phyloP scores from a whole-genome alignment of 2,329 filamentous ascomycete species.

The Hypomyces rosellus region DNA sequence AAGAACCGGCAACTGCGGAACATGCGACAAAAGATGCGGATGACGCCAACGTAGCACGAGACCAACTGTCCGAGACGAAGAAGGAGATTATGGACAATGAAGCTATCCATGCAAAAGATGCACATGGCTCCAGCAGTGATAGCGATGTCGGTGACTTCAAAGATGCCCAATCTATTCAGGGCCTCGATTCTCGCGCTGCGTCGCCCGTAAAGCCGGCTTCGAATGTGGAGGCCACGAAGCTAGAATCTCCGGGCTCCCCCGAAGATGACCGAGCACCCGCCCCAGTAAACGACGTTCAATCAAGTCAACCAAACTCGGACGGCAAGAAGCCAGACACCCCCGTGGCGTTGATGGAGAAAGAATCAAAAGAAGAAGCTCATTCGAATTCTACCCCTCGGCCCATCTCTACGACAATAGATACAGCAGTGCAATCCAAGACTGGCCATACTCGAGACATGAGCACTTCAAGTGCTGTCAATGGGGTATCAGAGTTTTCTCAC shows the following conservation, averaged over 20 bases:
- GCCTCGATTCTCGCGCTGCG: background rate
- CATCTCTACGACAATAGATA: background rate
- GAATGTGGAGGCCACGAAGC: conserved; percentile 6
- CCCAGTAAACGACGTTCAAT: background rate
- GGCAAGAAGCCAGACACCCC: conserved; percentile 1
- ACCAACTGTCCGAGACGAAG: background rate
- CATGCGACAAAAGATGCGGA: conserved; percentile 7
- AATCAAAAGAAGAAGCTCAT: background rate
- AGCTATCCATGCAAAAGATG: background rate
- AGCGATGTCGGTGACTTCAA: conserved; percentile 33
- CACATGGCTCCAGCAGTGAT: conserved; percentile 22
- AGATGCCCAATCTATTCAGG: conserved; percentile 28
- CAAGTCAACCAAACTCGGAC: background rate
- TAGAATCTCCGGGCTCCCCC: conserved; percentile 11
- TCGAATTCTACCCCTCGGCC: background rate
- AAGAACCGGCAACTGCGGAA: background rate
- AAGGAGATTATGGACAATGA: background rate
- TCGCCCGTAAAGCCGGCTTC: background rate
- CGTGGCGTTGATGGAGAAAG: background rate
- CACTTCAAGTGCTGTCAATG: conserved; percentile 28
- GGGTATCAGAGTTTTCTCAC: conserved; percentile 80
- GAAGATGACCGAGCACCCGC: conserved; percentile 13
- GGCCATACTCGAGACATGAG: conserved; percentile 33
- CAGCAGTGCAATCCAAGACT: conserved; percentile 4
- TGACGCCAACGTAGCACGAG: conserved; percentile 12